Base-by-base conservation (phyloP, 306 rosid genomes). In the Rubus idaeus region DNA sequence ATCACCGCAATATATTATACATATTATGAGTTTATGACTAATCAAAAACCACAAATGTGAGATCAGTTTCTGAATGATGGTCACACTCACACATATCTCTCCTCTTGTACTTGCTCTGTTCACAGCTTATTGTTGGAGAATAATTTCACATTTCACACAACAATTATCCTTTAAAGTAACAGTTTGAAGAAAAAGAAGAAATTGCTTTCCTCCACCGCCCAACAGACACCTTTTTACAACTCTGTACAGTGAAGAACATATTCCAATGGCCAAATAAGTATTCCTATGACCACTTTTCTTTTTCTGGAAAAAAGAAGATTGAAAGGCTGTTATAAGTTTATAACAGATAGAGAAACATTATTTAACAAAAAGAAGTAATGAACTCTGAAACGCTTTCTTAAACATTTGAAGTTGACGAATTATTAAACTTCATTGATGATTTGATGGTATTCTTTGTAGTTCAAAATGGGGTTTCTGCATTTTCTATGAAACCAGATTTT, bases 231-330 rank as follows among this genome's bases (percentile, higher is more conserved):
- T 37, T 30, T 45, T 21, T 14, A 45, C 40, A 46, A 35, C 42
- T 64, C 58, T 69, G 53, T 50, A 62, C 53, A 60, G 51, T 73
- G 76, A 41, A 49, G 80, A 80, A 80, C 66, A 74, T 68, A 75
- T 68, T 68, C 79, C 64, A 14, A 1, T 12, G 47, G 17, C 20
- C 13, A 68, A 62, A 13, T 30, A 62, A 62, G 68, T 39, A 50
- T 39, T 73, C 35, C 4, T 39, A 30, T 20, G 18, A 65, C 70
- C 49, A 40, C 46, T 41, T 30, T 3, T 63, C 20, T 18, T 65
- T 65, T 65, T 37, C 30, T 9, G 70, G 17, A 1, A 62, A 39
- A 6, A 65, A 40, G 7, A 17, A 40, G 70, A 65, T 8, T 16
- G 70, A 2, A 45, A 40, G 12, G 50, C 16, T 18, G 6, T 35